Evolutionary conservation across 176 grass and related monocot genomes (phyloP), one percentile per base, ranked within the genome.

Genomic region (Areca catechu): DNA sequence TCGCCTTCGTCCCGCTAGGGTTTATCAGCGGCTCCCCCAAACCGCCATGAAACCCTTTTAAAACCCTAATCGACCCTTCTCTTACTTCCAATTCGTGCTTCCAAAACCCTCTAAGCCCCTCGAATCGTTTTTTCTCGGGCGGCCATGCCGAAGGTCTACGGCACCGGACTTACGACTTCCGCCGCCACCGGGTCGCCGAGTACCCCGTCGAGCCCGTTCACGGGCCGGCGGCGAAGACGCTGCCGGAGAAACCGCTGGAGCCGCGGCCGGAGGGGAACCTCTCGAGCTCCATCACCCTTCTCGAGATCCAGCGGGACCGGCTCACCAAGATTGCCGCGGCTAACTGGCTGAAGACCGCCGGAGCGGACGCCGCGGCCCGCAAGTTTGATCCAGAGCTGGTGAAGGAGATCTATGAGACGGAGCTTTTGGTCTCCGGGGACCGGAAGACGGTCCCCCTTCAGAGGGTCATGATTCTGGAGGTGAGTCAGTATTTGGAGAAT

Each of bases 401-500:
- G 16, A 80, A 63, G 78, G 67, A 98, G 66, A 98, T 98, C 49
- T 92, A 92, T 23, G 73, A 73, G 6, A 78, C 70, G 7, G 84
- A 98, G 81, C 76, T 92, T 48, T 51, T 82, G 50, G 70, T 92
- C 28, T 75, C 72, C 3, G 66, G 70, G 14, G 78, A 76, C 2
- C 74, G 87, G 49, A 98, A 92, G 72, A 98, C 93, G 15, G 81
- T 85, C 48, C 93, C 84, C 4, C 76, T 98, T 54, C 93, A 98
- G 24, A 79, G 84, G n/a, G 93, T 92, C 49, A 98, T 98, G 93
- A 92, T 98, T 50, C 78, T 98, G 51, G 93, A 92, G 77, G 93
- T 98, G 65, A 98, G 87, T 62, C 87, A 98, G 78, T 98, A 98
- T 84, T 75, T 92, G 51, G 93, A 98, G 81, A 98, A 92, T 70